Conservation (phyloP, 225 moss, liverwort and hornwort genomes). For the Marchantia polymorpha region DNA sequence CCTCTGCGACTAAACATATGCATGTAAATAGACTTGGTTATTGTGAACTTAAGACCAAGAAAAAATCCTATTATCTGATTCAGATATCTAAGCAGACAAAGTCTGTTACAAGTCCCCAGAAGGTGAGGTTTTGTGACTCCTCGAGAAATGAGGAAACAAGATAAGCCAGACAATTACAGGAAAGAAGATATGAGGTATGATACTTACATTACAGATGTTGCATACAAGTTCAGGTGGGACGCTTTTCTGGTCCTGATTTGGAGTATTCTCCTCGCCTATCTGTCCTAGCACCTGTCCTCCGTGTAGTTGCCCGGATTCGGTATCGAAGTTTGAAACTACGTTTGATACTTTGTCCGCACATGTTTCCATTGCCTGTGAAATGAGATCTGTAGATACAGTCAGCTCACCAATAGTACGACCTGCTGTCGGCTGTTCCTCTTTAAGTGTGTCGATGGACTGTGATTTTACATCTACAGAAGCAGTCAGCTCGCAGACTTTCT, state of each 20-base stretch:
- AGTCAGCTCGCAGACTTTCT: not conserved
- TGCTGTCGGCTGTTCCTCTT: no score
- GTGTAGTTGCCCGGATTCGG: not conserved
- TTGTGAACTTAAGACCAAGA: no score
- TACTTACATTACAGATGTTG: constrained; percentile 15
- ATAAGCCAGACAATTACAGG: not conserved
- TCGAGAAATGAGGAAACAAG: not conserved
- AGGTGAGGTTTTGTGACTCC: no score
- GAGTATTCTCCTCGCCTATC: not conserved
- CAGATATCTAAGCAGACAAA: no score
- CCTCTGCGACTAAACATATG: not conserved
- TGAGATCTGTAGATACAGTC: no score
- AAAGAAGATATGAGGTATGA: not conserved
- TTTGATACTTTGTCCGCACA: not conserved
- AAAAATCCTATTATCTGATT: no score
- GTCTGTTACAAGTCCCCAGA: no score
- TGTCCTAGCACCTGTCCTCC: not conserved
- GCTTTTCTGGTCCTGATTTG: not conserved
- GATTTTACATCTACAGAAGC: not conserved
- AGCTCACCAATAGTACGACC: no score
- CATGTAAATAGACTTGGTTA: no score
- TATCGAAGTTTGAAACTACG: not conserved
- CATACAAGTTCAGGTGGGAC: not conserved
- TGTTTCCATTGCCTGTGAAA: no score
- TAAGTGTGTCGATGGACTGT: not conserved